Conservation (phyloP, 169 alveolate genomes). For the Haemoproteus tartakovskyi region DNA sequence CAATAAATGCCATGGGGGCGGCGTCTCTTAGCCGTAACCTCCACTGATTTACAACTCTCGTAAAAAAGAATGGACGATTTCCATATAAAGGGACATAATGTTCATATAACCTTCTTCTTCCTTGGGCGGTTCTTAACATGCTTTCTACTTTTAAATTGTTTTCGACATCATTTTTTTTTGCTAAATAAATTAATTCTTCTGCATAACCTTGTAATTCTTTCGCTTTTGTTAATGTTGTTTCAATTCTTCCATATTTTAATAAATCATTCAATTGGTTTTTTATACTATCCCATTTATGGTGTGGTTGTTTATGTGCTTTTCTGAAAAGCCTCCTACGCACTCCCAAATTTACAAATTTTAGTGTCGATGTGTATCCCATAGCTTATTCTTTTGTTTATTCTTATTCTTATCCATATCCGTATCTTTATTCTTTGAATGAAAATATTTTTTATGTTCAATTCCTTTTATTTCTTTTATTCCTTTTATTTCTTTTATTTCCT, state of each 20-base stretch:
- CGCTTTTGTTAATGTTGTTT: slow-evolving; percentile 81
- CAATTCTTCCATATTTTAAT: slow-evolving; percentile 79
- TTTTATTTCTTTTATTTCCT: too few relatives aligned
- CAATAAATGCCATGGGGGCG: slow-evolving; percentile 86
- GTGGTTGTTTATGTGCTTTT: slow-evolving; percentile 81
- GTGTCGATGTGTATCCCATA: slow-evolving; percentile 82
- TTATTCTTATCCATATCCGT: background rate
- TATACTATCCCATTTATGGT: slow-evolving; percentile 82
- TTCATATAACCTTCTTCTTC: slow-evolving; percentile 80
- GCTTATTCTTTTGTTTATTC: background rate
- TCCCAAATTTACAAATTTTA: slow-evolving; percentile 79
- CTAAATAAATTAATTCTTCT: slow-evolving; percentile 82
- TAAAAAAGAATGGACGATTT: slow-evolving; percentile 79
- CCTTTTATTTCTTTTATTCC: too few relatives aligned
- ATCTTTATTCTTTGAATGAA: slow-evolving; percentile 3
- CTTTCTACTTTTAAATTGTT: slow-evolving; percentile 81
- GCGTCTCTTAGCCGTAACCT: slow-evolving; percentile 80
- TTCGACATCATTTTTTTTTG: slow-evolving; percentile 75
- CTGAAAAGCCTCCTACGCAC: slow-evolving; percentile 77
- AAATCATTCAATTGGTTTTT: slow-evolving; percentile 80
- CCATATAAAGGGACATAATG: slow-evolving; percentile 81
- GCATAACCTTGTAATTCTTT: slow-evolving; percentile 87
- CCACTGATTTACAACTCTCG: slow-evolving; percentile 84
- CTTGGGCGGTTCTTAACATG: slow-evolving; percentile 83
- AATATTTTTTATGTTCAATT: too few relatives aligned